These are phyloP conservation scores for Nakataea oryzae DNA, from an alignment of 2,329 filamentous ascomycete genomes.

Conservation along the genomic window DNA sequence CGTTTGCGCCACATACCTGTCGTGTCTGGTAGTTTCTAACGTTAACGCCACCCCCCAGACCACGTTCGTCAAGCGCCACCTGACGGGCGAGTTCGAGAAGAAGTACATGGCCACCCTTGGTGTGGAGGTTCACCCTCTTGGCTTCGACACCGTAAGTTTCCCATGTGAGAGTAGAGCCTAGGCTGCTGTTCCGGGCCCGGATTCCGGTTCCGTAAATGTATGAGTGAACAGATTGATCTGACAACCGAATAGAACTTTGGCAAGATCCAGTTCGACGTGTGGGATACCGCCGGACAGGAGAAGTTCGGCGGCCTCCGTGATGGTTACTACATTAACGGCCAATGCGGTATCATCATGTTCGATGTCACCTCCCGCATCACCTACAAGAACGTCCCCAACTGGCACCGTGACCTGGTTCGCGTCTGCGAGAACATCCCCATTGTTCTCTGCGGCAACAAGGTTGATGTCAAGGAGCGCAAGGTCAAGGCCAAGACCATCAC, in stretches of 20 bases:
- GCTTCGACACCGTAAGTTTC: slow-evolving; percentile 86
- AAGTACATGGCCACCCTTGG: slow-evolving; percentile 99
- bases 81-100: slow-evolving; percentile 99
- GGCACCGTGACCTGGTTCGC: slow-evolving; percentile 98
- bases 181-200: too few species aligned
- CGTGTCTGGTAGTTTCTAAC: not conserved
- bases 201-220: too few species aligned
- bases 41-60: slow-evolving; percentile 48
- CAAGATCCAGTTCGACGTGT: slow-evolving; percentile 96
- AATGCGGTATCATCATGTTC: slow-evolving; percentile 99
- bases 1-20: not conserved
- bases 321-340: slow-evolving; percentile 99
- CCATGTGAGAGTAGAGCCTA: not conserved
- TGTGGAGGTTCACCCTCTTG: slow-evolving; percentile 98
- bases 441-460: slow-evolving; percentile 98
- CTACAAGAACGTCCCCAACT: slow-evolving; percentile 99
- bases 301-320: slow-evolving; percentile 99
- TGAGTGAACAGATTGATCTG: slow-evolving; percentile 5
- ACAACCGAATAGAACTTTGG: slow-evolving; percentile 70
- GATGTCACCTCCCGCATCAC: slow-evolving; percentile 98
- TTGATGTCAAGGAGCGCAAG: slow-evolving; percentile 99
- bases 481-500: slow-evolving; percentile 99
- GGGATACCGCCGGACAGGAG: slow-evolving; percentile 98
- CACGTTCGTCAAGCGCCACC: slow-evolving; percentile 99
- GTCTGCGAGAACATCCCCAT: slow-evolving; percentile 99